Base-by-base conservation (phyloP, 352 stramenopile species). In the Globisporangium cederbergense region DNA sequence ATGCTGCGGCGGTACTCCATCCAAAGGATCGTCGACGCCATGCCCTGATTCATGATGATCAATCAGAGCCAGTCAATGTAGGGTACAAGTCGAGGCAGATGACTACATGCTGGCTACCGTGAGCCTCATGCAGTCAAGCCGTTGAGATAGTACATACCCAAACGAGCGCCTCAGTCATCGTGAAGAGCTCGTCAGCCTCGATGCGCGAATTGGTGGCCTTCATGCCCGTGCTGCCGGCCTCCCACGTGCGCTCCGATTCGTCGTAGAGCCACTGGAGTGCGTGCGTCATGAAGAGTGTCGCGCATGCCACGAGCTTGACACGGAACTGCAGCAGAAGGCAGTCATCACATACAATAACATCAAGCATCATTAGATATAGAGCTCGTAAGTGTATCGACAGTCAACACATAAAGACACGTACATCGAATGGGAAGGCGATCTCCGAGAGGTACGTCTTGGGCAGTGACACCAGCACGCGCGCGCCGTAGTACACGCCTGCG, bases 381-480 rank as follows among this genome's bases (percentile, higher is more conserved):
- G 32, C 32, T 13, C 32, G 63, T 28, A 47, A 3, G 25, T 30
- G 38, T 22, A 54, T 7, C 25, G 53, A 53, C 40, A 43, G 58
- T 38, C n/a, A 13, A 11, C 57, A 2, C n/a, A 58, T 30, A 20
- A 50, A 60, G 8, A 5, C 18, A 79, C 77, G 49, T 59, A 90
- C 83, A 47, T 91, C 80, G n/a, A 81, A 58, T 1, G 83, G 83
- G 66, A 90, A 90, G 4, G 77, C 76, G 51, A 91, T 91, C 66
- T 91, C 83, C 1, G 83, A 91, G 32, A 91, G 72, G 56, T 91
- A 91, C 13, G 83, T 91, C 76, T 83, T 91, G 42, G 83, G 75
- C 55, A 84, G 72, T 0, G 79, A 74, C 55, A 67, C 66, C 7
- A 91, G 72, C 57, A 85, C 76, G 25, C 83, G 77, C 28, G 67